Conservation (phyloP, 1,284 basidiomycete species). For the Trametes versicolor region DNA sequence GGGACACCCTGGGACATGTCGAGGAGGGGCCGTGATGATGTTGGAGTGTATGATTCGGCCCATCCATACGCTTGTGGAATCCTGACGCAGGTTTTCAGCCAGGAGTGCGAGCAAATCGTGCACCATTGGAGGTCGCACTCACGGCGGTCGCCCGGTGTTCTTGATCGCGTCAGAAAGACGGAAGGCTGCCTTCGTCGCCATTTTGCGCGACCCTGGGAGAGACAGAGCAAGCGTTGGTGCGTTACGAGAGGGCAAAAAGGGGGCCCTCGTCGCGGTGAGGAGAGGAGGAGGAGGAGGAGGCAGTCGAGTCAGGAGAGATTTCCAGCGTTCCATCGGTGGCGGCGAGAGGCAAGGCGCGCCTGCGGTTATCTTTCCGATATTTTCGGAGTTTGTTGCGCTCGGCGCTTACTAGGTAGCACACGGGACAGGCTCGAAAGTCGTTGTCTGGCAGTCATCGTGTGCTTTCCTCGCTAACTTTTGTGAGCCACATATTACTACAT, state of each 20-base stretch:
- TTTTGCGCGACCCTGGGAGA: background rate
- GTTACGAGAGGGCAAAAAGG: background rate
- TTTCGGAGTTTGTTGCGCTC: background rate
- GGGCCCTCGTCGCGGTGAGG: background rate
- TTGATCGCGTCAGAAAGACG: conserved; percentile 33
- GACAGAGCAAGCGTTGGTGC: background rate
- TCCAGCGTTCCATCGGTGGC: conserved; percentile 2
- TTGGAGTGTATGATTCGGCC: conserved; percentile 60
- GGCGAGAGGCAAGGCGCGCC: background rate
- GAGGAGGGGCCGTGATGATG: conserved; percentile 61
- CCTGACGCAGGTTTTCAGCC: conserved; percentile 45
- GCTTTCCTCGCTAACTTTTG: too few relatives aligned
- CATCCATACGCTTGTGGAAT: conserved; percentile 78
- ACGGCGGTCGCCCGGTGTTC: conserved; percentile 35
- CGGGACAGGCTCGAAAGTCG: too few relatives aligned
- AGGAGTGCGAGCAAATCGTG: background rate
- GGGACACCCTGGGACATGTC: conserved; percentile 87
- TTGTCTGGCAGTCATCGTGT: too few relatives aligned
- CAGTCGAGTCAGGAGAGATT: background rate
- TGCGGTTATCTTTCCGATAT: conserved; percentile 1
- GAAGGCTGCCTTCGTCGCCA: conserved; percentile 20
- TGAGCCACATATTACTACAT: too few relatives aligned
- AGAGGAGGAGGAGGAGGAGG: too few relatives aligned
- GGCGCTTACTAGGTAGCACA: too few relatives aligned
- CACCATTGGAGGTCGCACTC: conserved; percentile 4